Conservation (phyloP, 2,329 filamentous ascomycete species). For the Gnomoniopsis sp. region DNA sequence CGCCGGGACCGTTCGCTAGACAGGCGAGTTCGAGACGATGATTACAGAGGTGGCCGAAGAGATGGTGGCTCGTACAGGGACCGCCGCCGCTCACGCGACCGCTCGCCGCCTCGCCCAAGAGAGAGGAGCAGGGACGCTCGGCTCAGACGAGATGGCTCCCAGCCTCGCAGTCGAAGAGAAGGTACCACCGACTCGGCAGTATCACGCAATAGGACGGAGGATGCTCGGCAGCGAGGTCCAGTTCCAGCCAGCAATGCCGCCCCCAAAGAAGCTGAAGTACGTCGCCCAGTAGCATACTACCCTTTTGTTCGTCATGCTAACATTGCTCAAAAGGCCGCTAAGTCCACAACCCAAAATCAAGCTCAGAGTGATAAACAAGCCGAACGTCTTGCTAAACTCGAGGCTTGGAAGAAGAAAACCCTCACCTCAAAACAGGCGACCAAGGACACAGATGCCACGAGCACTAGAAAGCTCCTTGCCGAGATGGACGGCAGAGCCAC, state of each 20-base stretch:
- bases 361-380: conserved; percentile 74
- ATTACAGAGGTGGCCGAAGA: conserved; percentile 56
- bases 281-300: conserved; percentile 25
- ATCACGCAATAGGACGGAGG: conserved; percentile 62
- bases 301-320: conserved; percentile 21
- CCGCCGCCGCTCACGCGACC: conserved; percentile 61
- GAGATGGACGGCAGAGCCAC: conserved; percentile 69
- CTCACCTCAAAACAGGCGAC: conserved; percentile 62
- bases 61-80: conserved; percentile 52
- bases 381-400: conserved; percentile 75
- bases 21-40: conserved; percentile 51
- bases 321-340: conserved; percentile 44
- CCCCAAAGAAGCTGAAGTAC: conserved; percentile 54
- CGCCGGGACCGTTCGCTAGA: conserved; percentile 69
- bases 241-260: conserved; percentile 45
- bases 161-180: conserved; percentile 60
- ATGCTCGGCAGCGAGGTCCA: conserved; percentile 53
- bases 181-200: conserved; percentile 66
- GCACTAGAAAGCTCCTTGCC: conserved; percentile 64
- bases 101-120: conserved; percentile 54
- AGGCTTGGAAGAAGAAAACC: conserved; percentile 90
- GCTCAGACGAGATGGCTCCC: conserved; percentile 69
- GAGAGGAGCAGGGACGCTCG: conserved; percentile 65
- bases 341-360: conserved; percentile 49
- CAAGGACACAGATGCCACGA: conserved; percentile 67